phyloP scores from a whole-genome alignment of 2,329 filamentous ascomycete genomes.

The Penicillium concentricum region DNA sequence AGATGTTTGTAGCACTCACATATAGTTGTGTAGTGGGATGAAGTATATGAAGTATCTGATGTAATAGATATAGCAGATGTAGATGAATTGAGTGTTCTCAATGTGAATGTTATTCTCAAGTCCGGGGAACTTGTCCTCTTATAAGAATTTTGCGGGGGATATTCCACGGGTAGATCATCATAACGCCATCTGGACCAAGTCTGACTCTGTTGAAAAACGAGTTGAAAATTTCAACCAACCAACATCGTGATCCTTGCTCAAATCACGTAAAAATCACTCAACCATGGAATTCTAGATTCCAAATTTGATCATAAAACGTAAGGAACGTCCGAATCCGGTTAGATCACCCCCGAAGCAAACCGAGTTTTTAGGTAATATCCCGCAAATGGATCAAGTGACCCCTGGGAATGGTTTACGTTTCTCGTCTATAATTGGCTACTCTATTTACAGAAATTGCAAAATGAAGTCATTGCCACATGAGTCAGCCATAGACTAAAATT shows the following conservation, averaged over 20 bases:
- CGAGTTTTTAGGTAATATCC: not conserved
- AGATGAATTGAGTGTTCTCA: not conserved
- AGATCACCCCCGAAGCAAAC: not conserved
- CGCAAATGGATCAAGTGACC: not conserved
- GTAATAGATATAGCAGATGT: not conserved
- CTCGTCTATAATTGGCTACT: not conserved
- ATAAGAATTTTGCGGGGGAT: conserved; percentile 1
- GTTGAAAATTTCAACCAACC: not conserved
- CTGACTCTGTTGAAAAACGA: not conserved
- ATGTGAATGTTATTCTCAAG: not conserved
- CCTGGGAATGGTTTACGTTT: not conserved
- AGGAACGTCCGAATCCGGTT: not conserved
- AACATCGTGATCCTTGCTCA: not conserved
- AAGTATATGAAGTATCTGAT: not conserved
- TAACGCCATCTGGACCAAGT: not conserved
- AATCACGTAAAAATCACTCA: not conserved
- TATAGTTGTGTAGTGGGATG: not conserved
- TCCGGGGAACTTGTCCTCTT: not conserved
- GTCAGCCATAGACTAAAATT: too few species aligned
- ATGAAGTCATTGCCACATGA: not conserved
- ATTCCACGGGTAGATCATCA: not conserved
- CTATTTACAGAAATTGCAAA: not conserved
- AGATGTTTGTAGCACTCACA: not conserved
- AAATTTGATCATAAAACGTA: not conserved
- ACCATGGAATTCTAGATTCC: not conserved